Evolutionary conservation across 2,329 filamentous ascomycete genomes (phyloP).

Genomic region (Ceratocystis harringtonii): DNA sequence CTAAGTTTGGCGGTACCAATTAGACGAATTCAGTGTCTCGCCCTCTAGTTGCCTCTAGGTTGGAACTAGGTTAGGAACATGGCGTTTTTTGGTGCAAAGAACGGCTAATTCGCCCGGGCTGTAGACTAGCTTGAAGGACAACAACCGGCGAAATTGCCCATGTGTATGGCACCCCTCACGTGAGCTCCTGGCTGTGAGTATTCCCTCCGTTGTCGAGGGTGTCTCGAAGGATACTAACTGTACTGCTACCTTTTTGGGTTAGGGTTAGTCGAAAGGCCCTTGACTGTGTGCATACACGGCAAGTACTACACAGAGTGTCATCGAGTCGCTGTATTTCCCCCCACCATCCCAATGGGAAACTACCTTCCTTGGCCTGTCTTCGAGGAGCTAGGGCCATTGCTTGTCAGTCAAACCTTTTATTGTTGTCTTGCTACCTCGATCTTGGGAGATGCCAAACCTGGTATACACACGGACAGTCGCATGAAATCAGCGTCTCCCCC

Average conservation of each 20-base stretch:
- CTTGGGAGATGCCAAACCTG: neutral
- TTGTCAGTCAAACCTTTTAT: neutral
- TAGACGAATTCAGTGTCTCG: neutral
- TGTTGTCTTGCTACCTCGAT: neutral
- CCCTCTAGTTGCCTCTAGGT: neutral
- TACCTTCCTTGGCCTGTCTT: neutral
- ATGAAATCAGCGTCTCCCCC: too few species aligned
- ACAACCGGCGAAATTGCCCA: neutral
- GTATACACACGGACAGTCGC: neutral
- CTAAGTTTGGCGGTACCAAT: slow-evolving; percentile 1
- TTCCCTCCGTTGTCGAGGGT: neutral
- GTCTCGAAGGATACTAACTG: neutral
- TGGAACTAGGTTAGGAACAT: neutral
- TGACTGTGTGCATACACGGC: too few species aligned
- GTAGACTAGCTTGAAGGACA: neutral
- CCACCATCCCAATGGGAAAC: neutral
- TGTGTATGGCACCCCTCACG: neutral
- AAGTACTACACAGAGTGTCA: too few species aligned
- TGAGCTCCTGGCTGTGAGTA: neutral
- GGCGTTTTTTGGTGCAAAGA: neutral
- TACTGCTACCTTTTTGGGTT: neutral
- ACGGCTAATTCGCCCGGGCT: neutral
- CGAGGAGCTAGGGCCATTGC: neutral
- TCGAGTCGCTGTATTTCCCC: neutral
- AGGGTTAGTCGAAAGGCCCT: neutral